phyloP scores from a whole-genome alignment of 306 rosid genomes.

The Cicer chorassanicum region DNA sequence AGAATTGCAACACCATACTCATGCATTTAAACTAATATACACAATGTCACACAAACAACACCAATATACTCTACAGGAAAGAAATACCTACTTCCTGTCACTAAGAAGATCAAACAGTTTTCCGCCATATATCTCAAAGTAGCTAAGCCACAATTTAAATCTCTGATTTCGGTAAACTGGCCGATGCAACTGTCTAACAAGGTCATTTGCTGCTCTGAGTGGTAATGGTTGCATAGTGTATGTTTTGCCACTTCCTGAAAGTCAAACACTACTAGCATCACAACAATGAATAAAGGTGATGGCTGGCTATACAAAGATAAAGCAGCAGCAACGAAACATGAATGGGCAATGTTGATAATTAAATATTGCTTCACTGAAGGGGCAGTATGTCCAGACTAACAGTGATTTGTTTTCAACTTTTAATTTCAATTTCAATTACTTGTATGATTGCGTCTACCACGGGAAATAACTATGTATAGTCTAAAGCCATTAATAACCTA shows the following conservation, averaged over 20 bases:
- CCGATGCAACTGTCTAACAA: conserved; percentile 79
- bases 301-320: conserved; percentile 12
- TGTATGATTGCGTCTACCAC: conserved; percentile 19
- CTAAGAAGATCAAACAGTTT: conserved; percentile 94
- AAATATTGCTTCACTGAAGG: conserved; percentile 29
- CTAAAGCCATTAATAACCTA: conserved; percentile 16
- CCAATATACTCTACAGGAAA: not conserved
- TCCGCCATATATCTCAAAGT: conserved; percentile 97
- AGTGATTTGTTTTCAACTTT: conserved; percentile 17
- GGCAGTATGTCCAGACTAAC: conserved; percentile 6
- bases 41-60: not conserved
- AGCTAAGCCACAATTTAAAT: conserved; percentile 99
- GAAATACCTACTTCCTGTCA: conserved; percentile 79
- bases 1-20: not conserved
- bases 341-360: conserved; percentile 27
- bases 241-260: conserved; percentile 95
- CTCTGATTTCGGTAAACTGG: conserved; percentile 86
- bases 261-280: conserved; percentile 45
- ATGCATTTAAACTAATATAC: conserved; percentile 7
- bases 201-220: conserved; percentile 89
- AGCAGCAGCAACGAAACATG: conserved; percentile 20
- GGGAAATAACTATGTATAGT: conserved; percentile 8
- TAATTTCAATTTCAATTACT: not conserved
- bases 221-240: conserved; percentile 98
- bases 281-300: conserved; percentile 35